Percentiles rank a stretch among this genome's conserved stretches.
Conservation (phyloP, 2,329 filamentous ascomycete genomes). For the Alternaria viburni region DNA sequence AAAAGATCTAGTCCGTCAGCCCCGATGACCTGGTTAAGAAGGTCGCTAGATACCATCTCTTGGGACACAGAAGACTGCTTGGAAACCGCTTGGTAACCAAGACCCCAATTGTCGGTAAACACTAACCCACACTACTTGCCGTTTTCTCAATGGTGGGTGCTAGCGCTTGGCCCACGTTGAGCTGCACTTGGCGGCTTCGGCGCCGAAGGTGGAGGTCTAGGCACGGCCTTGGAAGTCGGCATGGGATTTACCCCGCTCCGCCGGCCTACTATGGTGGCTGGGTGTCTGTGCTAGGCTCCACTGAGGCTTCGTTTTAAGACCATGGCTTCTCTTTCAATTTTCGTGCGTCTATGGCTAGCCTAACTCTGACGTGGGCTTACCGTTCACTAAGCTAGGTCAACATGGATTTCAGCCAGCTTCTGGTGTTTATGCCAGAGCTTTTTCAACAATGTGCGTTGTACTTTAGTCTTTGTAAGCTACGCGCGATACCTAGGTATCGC, state of each 20-base stretch:
- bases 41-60: conserved; percentile 11
- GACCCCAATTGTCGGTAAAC: conserved; percentile 8
- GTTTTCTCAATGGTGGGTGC: conserved; percentile 1
- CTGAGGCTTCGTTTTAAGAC: neutral
- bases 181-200: conserved; percentile 21
- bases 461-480: neutral
- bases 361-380: neutral
- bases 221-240: conserved; percentile 11
- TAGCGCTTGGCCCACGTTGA: conserved; percentile 24
- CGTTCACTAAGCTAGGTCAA: neutral
- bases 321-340: neutral
- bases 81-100: neutral
- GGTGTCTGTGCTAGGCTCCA: neutral
- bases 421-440: neutral
- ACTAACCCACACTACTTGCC: neutral
- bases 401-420: neutral
- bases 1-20: neutral
- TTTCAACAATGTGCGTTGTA: neutral
- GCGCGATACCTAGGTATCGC: neutral
- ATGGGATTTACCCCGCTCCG: conserved; percentile 12
- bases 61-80: neutral
- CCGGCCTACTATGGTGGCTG: neutral
- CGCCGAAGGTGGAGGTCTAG: conserved; percentile 7
- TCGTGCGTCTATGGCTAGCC: neutral
- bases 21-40: conserved; percentile 11